Conservation (phyloP, 2,329 filamentous ascomycete species). For the Karstenula rhodostoma region DNA sequence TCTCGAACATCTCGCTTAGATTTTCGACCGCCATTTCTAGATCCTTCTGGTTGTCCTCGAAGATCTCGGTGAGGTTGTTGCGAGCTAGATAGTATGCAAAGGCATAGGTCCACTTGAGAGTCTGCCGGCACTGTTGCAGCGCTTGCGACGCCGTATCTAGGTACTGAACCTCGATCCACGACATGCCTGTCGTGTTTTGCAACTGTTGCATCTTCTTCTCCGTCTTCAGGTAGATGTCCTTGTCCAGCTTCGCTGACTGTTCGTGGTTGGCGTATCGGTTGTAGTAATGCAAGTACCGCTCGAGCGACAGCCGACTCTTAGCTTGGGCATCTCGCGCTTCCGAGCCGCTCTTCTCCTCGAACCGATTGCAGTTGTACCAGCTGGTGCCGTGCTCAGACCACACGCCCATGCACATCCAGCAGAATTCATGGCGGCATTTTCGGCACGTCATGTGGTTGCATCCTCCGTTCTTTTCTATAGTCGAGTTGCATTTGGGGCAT, state of each 20-base stretch:
- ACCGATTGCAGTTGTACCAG: constrained; percentile 99
- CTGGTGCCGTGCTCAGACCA: constrained; percentile 99
- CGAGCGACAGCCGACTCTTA: constrained; percentile 85
- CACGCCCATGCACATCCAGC: constrained; percentile 99
- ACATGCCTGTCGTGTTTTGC: constrained; percentile 86
- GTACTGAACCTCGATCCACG: constrained; percentile 99
- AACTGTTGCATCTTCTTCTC: constrained; percentile 99
- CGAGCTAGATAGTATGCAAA: constrained; percentile 97
- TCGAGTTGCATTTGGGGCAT: constrained; percentile 93
- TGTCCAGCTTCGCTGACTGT: constrained; percentile 94
- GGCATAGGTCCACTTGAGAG: constrained; percentile 98
- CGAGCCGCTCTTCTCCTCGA: constrained; percentile 91
- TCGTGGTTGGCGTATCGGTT: constrained; percentile 99
- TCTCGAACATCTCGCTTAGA: constrained; percentile 99
- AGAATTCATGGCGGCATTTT: constrained; percentile 96
- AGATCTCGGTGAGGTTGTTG: constrained; percentile 96
- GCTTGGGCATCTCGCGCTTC: constrained; percentile 93
- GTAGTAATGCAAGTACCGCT: constrained; percentile 98
- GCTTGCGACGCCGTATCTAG: constrained; percentile 92
- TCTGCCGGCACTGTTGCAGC: constrained; percentile 95
- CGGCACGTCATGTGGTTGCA: constrained; percentile 98
- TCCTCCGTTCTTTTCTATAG: constrained; percentile 98
- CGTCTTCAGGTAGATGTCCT: constrained; percentile 93
- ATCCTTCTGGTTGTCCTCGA: constrained; percentile 98
- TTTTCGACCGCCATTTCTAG: constrained; percentile 97